Base-by-base conservation (phyloP, 2,329 filamentous ascomycete genomes). In the Aureobasidium sp. region DNA sequence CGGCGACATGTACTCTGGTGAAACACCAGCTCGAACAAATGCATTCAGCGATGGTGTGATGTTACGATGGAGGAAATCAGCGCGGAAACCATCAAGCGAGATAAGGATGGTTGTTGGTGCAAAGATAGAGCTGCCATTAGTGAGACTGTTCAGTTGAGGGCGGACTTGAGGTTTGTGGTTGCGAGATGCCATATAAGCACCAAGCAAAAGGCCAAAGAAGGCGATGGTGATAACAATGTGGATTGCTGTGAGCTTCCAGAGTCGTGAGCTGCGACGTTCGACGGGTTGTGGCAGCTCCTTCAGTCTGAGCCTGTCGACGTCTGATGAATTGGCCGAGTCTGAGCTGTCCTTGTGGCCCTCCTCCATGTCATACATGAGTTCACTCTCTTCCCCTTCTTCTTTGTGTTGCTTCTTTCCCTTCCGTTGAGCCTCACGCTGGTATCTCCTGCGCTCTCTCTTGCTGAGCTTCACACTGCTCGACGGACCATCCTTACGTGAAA, bases 41-140 rank as follows among this genome's bases (percentile, higher is more conserved):
- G 85, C 81, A 66, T 85, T 89, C 9, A 99, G 78, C 1, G 87
- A 85, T 0, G 93, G 94, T 1, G 93, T 96, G 33, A 97, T 75
- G 0, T 86, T 87, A 15, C 91, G 85, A 64, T 88, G 83, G 42
- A 99, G 78, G 69, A 96, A 97, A 71, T 97, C 94, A 21, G 94
- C 93, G 17, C 94, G 87, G 76, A 99, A 97, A 3, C 94, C 94
- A 73, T 99, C 94, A 19, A 99, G 81, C 47, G 92, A 96, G 70
- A 99, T 89, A 58, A 97, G 79, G 62, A 99, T 88, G 1, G 94
- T 96, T 0, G 94, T 99, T 0, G 92, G 91, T 10, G 85, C 87
- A 71, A 97, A 99, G 4, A 90, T 76, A 1, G 91, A 88, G 0
- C 91, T 95, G 58, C 94, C 94, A 71, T 99, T 99, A 17, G 80